Evolutionary conservation across 305 asterid genomes (phyloP), one percentile per base, ranked within the genome.

Genomic region (Solanum hybrid): DNA sequence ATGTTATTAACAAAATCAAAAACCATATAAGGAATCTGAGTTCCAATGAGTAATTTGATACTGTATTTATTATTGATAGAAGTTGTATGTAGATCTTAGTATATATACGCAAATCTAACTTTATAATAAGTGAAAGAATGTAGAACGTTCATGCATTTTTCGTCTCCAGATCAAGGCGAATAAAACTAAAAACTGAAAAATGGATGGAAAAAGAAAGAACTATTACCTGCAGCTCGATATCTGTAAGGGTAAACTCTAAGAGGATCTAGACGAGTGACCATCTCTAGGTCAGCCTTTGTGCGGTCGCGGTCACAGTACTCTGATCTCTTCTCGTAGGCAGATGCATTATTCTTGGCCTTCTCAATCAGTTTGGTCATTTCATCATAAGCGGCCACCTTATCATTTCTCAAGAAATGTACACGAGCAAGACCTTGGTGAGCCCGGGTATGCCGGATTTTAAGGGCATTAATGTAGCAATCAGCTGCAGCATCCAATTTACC

Each of bases 351-450:
- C 81, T 94, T 93, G 34, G 99, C 98, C 92, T 96, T 97, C 89
- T 96, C 98, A 41, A 97, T 95, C 93, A 96, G 95, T 91, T 95
- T 95, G 0, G 99, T 96, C 98, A 97, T 97, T 95, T 97, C 99
- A 13, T 96, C 95, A 78, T 95, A 96, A 1, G 99, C 99, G 33
- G 98, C 97, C 76, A 92, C 93, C 91, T 96, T 97, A 86, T 97
- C 98, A 27, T 96, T 93, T 90, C 94, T 95, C 85, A 97, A 92
- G 91, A 85, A 97, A 95, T 96, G 98, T 90, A 96, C 99, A 26
- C 99, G 99, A 57, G 99, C 99, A 87, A 97, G 98, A 84, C 99
- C 99, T 89, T 97, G 99, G 93, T 97, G 99, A 87, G 99, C 99
- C 24, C 99, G 95, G 12, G 98, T 97, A 87, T 96, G 99, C 91